phyloP scores from a whole-genome alignment of 1,284 basidiomycete species.

The Rhizoctonia solani region DNA sequence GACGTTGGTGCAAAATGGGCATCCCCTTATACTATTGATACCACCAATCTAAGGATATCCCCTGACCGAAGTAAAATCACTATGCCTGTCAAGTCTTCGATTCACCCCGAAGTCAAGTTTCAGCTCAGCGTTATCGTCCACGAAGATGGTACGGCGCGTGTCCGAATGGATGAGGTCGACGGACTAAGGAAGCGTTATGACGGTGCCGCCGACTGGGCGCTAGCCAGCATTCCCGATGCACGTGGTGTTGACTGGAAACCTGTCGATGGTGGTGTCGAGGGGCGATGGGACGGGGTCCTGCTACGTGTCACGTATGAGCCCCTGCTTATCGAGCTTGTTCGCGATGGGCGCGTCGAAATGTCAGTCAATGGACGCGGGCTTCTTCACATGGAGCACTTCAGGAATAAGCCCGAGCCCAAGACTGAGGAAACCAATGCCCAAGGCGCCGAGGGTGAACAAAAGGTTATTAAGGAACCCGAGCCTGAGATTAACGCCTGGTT shows the following conservation, averaged over 20 bases:
- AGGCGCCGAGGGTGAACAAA: constrained; percentile 52
- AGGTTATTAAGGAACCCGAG: constrained; percentile 52
- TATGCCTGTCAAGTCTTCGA: constrained; percentile 70
- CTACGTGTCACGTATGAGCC: constrained; percentile 74
- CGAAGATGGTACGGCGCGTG: constrained; percentile 79
- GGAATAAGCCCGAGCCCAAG: constrained; percentile 58
- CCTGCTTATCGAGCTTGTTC: constrained; percentile 69
- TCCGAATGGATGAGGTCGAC: constrained; percentile 83
- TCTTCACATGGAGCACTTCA: constrained; percentile 98
- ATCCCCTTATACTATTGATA: constrained; percentile 81
- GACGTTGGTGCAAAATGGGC: constrained; percentile 63
- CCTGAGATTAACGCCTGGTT: constrained; percentile 76
- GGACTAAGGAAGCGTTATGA: constrained; percentile 82
- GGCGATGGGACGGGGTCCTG: constrained; percentile 65
- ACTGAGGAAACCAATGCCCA: constrained; percentile 44
- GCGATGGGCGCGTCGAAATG: constrained; percentile 79
- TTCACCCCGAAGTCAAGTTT: constrained; percentile 84
- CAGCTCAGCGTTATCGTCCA: constrained; percentile 79
- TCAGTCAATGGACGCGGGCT: constrained; percentile 89
- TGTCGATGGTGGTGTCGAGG: constrained; percentile 63
- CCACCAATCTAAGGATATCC: constrained; percentile 56
- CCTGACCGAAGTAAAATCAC: constrained; percentile 63
- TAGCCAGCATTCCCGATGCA: constrained; percentile 68
- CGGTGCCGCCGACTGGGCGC: constrained; percentile 85
- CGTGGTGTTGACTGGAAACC: constrained; percentile 62